Base-by-base conservation (phyloP, 345 rosid species). In the thale cress (Arabidopsis thaliana) region DNA sequence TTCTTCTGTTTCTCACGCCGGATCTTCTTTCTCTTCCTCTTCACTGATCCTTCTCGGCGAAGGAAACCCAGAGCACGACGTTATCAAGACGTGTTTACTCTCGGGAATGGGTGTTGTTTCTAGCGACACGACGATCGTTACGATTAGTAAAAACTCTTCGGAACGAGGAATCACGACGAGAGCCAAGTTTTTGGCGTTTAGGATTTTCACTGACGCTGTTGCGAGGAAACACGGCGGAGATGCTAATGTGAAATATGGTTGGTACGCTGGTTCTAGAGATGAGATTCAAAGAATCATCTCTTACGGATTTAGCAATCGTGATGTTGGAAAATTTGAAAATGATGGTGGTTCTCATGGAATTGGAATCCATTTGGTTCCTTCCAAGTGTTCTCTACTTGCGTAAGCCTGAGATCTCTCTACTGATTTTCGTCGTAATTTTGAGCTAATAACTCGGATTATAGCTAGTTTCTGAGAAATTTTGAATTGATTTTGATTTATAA, bases 261-360 rank as follows among this genome's bases (percentile, higher is more conserved):
- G 87, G 87, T 85, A 71, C 59, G 83, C 78, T 46, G 84, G 68
- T 30, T 78, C 87, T 4, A 71, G 24, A 67, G 73, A 81, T 1
- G 85, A 88, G 72, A 67, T 82, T 40, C 30, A 68, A 14, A 8
- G 70, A 6, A 81, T 85, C 12, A 1, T 84, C 33, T n/a, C 64
- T 6, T 56, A 69, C 60, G 93, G 93, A 1, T 88, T 85, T 45
- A 78, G 78, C 42, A 41, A 51, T 14, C 59, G 50, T 3, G 66
- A 24, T 2, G 49, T 49, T 14, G 14, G 14, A 0, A 65, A 23
- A 6, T 51, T n/a, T 22, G 66, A 50, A 3, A 33, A 36, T 25
- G 59, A 37, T 6, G 59, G 40, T 7, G 46, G 6, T 5, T 49
- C 76, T 46, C 58, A 46, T 32, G 87, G 87, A 1, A 9, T 58